Percentiles rank a stretch among this genome's conserved stretches.
phyloP scores from a whole-genome alignment of 2,329 filamentous ascomycete species.

The Hypomyces perniciosus region DNA sequence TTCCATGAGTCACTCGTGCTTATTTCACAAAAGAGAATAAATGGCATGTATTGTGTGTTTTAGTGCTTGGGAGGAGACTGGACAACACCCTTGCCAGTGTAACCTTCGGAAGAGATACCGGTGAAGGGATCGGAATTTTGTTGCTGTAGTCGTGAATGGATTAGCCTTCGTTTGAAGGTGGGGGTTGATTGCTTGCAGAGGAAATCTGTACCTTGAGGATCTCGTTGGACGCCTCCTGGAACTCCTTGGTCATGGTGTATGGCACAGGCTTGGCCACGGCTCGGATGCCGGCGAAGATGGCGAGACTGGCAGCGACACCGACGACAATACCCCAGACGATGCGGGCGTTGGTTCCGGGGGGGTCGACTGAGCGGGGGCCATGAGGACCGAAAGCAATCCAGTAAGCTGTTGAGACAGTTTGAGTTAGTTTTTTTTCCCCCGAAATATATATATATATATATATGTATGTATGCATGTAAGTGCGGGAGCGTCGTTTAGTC shows the following conservation, averaged over 20 bases:
- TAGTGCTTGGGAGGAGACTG: constrained; percentile 59
- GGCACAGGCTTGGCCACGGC: constrained; percentile 66
- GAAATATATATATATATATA: neutral
- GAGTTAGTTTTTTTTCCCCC: constrained; percentile 30
- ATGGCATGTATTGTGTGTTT: constrained; percentile 22
- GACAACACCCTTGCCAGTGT: constrained; percentile 71
- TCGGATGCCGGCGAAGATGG: constrained; percentile 67
- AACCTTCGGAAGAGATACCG: constrained; percentile 73
- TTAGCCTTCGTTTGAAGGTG: neutral
- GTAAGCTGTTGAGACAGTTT: constrained; percentile 65
- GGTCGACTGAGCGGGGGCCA: constrained; percentile 76
- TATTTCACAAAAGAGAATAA: constrained; percentile 31
- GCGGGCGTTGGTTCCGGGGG: constrained; percentile 79
- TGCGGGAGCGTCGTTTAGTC: neutral
- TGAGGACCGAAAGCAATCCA: constrained; percentile 98
- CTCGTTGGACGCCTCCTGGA: constrained; percentile 92
- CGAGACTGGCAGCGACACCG: constrained; percentile 61
- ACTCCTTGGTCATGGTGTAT: constrained; percentile 91
- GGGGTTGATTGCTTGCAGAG: neutral
- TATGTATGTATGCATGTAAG: neutral
- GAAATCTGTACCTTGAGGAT: constrained; percentile 65
- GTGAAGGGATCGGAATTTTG: constrained; percentile 84
- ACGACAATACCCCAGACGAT: constrained; percentile 67
- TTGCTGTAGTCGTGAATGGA: constrained; percentile 45
- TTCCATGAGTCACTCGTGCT: constrained; percentile 25